These are phyloP conservation scores for Fagopyrum esculentum DNA, from an alignment of 148 eudicot species.

Conservation along the genomic window DNA sequence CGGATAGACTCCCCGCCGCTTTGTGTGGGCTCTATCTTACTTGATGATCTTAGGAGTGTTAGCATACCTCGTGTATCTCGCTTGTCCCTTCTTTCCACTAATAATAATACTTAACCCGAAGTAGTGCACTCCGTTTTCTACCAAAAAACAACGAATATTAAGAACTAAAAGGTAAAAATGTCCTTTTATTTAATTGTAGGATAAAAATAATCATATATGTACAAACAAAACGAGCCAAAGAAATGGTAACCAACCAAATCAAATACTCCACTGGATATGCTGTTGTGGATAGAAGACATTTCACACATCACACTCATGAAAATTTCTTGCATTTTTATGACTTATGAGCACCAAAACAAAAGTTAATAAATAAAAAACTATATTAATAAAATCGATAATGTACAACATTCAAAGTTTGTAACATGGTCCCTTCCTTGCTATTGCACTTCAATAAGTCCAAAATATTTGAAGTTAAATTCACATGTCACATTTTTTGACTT, in stretches of 20 bases:
- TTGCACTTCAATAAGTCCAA: neutral
- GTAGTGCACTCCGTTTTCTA: too few relatives aligned
- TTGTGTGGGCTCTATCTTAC: too few relatives aligned
- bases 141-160: neutral
- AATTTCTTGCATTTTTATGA: neutral
- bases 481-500: neutral
- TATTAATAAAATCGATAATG: neutral
- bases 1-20: too few relatives aligned
- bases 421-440: neutral
- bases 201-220: neutral
- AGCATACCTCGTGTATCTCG: too few relatives aligned
- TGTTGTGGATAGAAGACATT: neutral
- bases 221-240: neutral
- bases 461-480: neutral
- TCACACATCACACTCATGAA: neutral
- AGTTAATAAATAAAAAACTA: neutral
- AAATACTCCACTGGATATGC: neutral
- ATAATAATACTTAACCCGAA: too few relatives aligned
- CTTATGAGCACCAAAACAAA: constrained; percentile 4
- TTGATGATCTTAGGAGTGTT: too few relatives aligned
- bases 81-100: too few relatives aligned
- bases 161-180: neutral
- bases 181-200: neutral
- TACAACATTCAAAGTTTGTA: neutral
- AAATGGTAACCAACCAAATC: constrained; percentile 9